Evolutionary conservation across 2,329 filamentous ascomycete genomes (phyloP), one percentile per base, ranked within the genome.

Genomic region (Pezicula carpinea): DNA sequence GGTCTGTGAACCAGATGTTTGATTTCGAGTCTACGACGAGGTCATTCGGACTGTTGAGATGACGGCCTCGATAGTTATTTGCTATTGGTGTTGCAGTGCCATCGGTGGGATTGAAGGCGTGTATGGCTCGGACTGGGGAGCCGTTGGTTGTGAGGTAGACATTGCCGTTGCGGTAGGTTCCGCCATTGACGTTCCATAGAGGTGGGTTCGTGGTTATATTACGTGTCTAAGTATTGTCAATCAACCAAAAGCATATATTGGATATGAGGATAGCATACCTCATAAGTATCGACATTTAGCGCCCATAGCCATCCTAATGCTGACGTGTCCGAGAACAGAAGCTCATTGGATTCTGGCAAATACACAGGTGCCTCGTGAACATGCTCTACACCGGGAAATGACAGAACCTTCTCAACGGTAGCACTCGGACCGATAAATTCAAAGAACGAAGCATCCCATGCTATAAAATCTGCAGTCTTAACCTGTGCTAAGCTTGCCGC

Each of bases 401-500:
- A 18, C 14, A 50, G 50, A 13, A 56, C 22, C 17, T 51, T 50
- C 15, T 50, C 44, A 10, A 56, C 26, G 17, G 23, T 46, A 11
- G 53, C 53, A 11, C 50, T 22, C 6, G 44, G 32, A 8, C 53
- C 53, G n/a, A 56, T 51, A 6, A 55, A 46, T 14, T 51, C 39
- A 44, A 56, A 53, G 48, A 56, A 55, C 17, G 39, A 34, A 4
- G 19, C 7, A 42, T 56, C 53, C 26, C 53, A 56, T 5, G 50
- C 53, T 11, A 56, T 43, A 39, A 56, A 56, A 17, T 56, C 43
- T 19, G 53, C 50, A n/a, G 23, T 33, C 29, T 51, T 56, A 14
- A 55, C 31, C 1, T 51, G 33, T 15, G n/a, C 17, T 35, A 43
- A 15, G 40, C 10, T 21, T 7, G 6, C 26, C 11, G 31, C 15